Conservation (phyloP, 2,329 filamentous ascomycete genomes). For the Aspergillus vadensis region DNA sequence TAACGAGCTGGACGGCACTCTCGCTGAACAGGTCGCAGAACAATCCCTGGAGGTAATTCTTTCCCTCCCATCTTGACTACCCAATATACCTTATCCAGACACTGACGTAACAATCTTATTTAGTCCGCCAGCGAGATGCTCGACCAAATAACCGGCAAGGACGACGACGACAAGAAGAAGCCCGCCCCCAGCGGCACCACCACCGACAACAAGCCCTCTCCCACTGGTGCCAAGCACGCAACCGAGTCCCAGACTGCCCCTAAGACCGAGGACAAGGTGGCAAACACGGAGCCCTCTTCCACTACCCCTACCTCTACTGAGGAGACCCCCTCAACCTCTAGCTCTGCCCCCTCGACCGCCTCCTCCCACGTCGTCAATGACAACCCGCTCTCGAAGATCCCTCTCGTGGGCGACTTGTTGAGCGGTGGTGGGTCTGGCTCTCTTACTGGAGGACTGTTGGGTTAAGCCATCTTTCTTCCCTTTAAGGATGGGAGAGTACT, state of each 20-base stretch:
- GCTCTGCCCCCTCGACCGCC: background rate
- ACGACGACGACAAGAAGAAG: background rate
- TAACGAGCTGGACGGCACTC: background rate
- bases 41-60: conserved; percentile 22
- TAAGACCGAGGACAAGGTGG: background rate
- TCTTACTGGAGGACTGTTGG: background rate
- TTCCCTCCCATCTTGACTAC: too few relatives aligned
- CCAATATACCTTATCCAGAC: too few relatives aligned
- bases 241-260: background rate
- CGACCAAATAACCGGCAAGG: conserved; percentile 15
- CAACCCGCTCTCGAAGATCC: conserved; percentile 25
- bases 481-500: too few relatives aligned
- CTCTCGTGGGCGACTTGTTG: conserved; percentile 27
- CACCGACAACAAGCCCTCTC: background rate
- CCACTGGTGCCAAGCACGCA: background rate
- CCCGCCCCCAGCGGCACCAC: background rate
- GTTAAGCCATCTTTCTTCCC: background rate
- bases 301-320: background rate
- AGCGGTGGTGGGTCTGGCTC: conserved; percentile 10
- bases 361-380: conserved; percentile 5
- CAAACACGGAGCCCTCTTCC: background rate
- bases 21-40: conserved; percentile 8
- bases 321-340: background rate
- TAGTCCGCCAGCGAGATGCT: conserved; percentile 24
- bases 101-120: background rate